These are phyloP conservation scores for Gyromitra esculenta DNA, from an alignment of 2,329 filamentous ascomycete species.

Conservation along the genomic window DNA sequence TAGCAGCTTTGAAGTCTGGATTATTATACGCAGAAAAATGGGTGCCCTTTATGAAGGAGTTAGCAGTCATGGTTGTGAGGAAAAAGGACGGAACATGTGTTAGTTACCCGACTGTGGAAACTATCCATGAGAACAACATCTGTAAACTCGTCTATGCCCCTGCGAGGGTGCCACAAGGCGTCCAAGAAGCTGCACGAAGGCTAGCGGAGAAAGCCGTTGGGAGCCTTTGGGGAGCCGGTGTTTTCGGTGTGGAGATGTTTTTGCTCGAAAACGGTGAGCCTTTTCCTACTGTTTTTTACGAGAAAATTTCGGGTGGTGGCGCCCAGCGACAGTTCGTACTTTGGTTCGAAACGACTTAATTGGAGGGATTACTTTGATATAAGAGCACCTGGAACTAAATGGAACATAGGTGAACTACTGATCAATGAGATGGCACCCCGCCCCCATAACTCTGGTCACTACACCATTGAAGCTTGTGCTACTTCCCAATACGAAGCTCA, in stretches of 20 bases:
- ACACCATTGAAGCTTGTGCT: constrained; percentile 89
- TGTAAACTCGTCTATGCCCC: constrained; percentile 93
- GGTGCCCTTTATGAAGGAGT: constrained; percentile 83
- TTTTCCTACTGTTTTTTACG: constrained; percentile 22
- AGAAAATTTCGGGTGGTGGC: neutral
- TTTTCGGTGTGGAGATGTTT: constrained; percentile 98
- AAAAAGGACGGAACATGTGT: constrained; percentile 73
- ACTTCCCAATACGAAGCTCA: constrained; percentile 94
- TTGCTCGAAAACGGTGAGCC: constrained; percentile 73
- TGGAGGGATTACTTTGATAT: neutral
- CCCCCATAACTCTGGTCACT: constrained; percentile 91
- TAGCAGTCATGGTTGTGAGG: constrained; percentile 94
- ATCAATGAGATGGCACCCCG: constrained; percentile 89
- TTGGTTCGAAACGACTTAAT: neutral
- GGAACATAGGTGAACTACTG: constrained; percentile 68
- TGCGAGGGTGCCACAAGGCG: constrained; percentile 73
- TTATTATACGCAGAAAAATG: constrained; percentile 90
- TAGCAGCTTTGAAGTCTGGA: constrained; percentile 74
- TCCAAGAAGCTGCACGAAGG: constrained; percentile 74
- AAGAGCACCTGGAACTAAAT: neutral
- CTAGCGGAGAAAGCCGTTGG: constrained; percentile 82
- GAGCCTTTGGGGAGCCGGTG: constrained; percentile 84
- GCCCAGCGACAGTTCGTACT: neutral
- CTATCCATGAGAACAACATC: constrained; percentile 92
- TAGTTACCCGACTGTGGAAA: constrained; percentile 91